These are phyloP conservation scores for Starmerella gropengiesseri DNA, from an alignment of 805 yeast species.

Conservation along the genomic window DNA sequence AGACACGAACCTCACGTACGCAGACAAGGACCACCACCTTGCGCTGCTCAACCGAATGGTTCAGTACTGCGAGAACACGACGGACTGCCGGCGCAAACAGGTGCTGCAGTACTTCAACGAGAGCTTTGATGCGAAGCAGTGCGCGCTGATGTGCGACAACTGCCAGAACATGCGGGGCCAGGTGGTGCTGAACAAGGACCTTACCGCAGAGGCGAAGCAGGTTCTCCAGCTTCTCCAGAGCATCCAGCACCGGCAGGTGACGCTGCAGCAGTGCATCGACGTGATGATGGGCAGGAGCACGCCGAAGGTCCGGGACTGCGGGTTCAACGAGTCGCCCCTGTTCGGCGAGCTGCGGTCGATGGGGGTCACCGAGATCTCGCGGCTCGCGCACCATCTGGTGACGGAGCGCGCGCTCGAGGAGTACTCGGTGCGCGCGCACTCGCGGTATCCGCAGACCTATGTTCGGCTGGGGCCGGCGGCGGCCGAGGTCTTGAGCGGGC, in stretches of 20 bases:
- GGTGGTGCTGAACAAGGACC: conserved; percentile 40
- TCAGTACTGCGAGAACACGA: conserved; percentile 80
- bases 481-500: conserved; percentile 36
- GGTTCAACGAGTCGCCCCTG: conserved; percentile 47
- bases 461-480: conserved; percentile 54
- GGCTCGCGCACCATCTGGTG: conserved; percentile 70
- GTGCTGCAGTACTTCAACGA: conserved; percentile 89
- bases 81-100: conserved; percentile 83
- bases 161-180: conserved; percentile 42
- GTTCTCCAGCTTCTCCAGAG: conserved; percentile 49
- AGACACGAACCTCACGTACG: conserved; percentile 55
- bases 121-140: conserved; percentile 51
- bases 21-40: conserved; percentile 64
- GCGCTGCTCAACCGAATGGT: conserved; percentile 71
- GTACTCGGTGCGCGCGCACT: conserved; percentile 55
- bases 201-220: conserved; percentile 50
- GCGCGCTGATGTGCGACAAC: conserved; percentile 74
- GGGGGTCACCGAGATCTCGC: conserved; percentile 34
- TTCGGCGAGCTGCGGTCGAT: conserved; percentile 71
- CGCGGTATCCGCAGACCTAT: conserved; percentile 76
- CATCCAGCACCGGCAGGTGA: conserved; percentile 47
- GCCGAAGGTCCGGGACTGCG: conserved; percentile 49
- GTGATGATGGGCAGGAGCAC: conserved; percentile 49
- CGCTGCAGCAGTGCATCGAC: conserved; percentile 73
- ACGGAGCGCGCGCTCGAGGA: conserved; percentile 58